Conservation (phyloP, 2,329 filamentous ascomycete species). For the Paecilomyces variotii region DNA sequence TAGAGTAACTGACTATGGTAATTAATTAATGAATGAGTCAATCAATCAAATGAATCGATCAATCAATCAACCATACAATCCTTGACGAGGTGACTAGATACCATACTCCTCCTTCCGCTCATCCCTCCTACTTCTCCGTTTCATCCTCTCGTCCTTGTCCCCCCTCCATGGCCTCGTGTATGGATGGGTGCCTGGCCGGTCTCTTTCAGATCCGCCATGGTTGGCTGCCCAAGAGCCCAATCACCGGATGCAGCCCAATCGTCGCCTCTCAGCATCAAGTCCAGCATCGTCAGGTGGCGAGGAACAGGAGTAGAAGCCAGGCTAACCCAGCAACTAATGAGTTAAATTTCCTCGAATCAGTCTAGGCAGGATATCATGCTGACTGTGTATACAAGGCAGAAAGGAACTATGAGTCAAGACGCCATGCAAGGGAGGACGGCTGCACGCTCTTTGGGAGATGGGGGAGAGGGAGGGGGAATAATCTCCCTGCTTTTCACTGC, state of each 20-base stretch:
- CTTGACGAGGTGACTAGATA: too few relatives aligned
- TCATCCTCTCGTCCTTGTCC: background rate
- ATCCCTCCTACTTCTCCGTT: background rate
- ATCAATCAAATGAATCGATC: too few relatives aligned
- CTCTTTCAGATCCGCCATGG: background rate
- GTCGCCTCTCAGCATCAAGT: background rate
- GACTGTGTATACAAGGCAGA: background rate
- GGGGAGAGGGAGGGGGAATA: background rate
- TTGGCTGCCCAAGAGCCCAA: background rate
- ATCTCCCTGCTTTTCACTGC: background rate
- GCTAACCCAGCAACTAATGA: background rate
- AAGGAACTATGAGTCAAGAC: background rate
- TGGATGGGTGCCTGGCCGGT: background rate
- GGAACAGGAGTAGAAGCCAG: background rate
- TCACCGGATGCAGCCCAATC: background rate
- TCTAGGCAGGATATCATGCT: background rate
- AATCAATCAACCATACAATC: too few relatives aligned
- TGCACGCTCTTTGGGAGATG: background rate
- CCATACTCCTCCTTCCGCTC: background rate
- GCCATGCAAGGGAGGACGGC: background rate
- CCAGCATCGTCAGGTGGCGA: background rate
- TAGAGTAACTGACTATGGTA: too few relatives aligned
- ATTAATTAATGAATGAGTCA: too few relatives aligned
- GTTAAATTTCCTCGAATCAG: background rate
- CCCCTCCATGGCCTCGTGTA: background rate